These are phyloP conservation scores for Articulospora tetracladia DNA, from an alignment of 495 filamentous ascomycete species.

Conservation along the genomic window DNA sequence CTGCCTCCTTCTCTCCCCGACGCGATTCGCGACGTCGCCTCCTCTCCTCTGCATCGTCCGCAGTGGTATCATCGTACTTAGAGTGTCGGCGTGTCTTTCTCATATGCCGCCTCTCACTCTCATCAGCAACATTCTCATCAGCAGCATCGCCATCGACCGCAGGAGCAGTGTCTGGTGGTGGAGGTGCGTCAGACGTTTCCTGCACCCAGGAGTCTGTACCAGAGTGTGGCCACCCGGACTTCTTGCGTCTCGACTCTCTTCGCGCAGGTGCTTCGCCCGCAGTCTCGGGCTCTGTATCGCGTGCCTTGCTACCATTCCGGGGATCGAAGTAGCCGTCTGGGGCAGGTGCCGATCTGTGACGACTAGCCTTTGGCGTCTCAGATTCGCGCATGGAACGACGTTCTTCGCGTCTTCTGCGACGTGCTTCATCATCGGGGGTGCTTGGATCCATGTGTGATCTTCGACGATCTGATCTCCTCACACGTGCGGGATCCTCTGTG, in stretches of 20 bases:
- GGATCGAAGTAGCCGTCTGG: conserved; percentile 42
- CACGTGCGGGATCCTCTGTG: conserved; percentile 12
- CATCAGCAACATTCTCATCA: conserved; percentile 24
- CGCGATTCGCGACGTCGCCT: conserved; percentile 42
- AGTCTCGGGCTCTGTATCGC: conserved; percentile 32
- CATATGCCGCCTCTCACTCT: conserved; percentile 42
- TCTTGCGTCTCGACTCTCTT: conserved; percentile 17
- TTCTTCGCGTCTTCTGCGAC: conserved; percentile 43
- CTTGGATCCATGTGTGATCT: conserved; percentile 22
- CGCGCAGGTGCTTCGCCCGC: conserved; percentile 23
- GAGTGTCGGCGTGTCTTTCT: conserved; percentile 40
- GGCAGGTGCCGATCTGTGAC: conserved; percentile 35
- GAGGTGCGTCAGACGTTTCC: conserved; percentile 54
- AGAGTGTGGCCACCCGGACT: conserved; percentile 45
- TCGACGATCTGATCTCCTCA: conserved; percentile 19
- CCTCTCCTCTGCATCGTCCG: conserved; percentile 42
- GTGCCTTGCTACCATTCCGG: conserved; percentile 32
- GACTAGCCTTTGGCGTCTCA: conserved; percentile 23
- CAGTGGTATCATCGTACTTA: conserved; percentile 36
- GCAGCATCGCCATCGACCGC: conserved; percentile 22
- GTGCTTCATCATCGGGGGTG: conserved; percentile 45
- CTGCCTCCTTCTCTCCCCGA: conserved; percentile 21
- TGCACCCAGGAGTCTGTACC: conserved; percentile 57
- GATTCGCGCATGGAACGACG: conserved; percentile 33
- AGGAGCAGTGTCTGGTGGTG: conserved; percentile 38